phyloP scores from a whole-genome alignment of 352 stramenopile genomes.

The Globisporangium nodosum region DNA sequence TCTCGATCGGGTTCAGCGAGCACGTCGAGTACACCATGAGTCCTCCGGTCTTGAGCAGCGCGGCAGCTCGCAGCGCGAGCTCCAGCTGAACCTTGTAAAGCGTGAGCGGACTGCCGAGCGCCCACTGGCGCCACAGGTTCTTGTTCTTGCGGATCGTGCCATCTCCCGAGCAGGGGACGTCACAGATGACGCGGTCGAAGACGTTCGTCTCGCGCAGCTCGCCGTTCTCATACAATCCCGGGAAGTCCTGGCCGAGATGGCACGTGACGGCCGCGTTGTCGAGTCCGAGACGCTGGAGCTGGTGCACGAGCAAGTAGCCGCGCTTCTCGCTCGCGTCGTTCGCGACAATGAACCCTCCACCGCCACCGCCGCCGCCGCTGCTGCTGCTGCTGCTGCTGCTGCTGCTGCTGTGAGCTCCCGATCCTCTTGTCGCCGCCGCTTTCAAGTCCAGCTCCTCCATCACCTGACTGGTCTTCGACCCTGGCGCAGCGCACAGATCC shows the following conservation, averaged over 20 bases:
- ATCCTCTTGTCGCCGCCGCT: not conserved
- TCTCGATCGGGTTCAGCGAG: constrained; percentile 97
- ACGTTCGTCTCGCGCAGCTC: constrained; percentile 41
- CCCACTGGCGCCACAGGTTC: constrained; percentile 90
- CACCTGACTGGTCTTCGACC: constrained; percentile 98
- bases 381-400: not conserved
- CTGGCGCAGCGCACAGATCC: constrained; percentile 90
- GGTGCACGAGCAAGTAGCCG: constrained; percentile 96
- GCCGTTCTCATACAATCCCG: constrained; percentile 65
- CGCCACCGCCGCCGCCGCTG: not conserved
- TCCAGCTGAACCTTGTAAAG: constrained; percentile 92
- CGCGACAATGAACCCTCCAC: constrained; percentile 87
- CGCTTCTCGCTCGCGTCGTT: constrained; percentile 96
- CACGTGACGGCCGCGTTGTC: constrained; percentile 89
- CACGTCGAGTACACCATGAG: constrained; percentile 96
- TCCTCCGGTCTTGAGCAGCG: constrained; percentile 86
- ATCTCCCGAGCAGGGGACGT: constrained; percentile 98
- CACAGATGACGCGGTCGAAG: constrained; percentile 97
- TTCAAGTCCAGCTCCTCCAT: constrained; percentile 73
- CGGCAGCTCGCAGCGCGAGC: constrained; percentile 88
- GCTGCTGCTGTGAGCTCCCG: not conserved
- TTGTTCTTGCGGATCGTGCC: constrained; percentile 97
- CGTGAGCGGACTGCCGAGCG: constrained; percentile 69
- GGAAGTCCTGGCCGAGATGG: constrained; percentile 92
- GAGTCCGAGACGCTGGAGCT: constrained; percentile 72